Base-by-base conservation (phyloP, 2,329 filamentous ascomycete species). In the Colletotrichum sansevieriae region DNA sequence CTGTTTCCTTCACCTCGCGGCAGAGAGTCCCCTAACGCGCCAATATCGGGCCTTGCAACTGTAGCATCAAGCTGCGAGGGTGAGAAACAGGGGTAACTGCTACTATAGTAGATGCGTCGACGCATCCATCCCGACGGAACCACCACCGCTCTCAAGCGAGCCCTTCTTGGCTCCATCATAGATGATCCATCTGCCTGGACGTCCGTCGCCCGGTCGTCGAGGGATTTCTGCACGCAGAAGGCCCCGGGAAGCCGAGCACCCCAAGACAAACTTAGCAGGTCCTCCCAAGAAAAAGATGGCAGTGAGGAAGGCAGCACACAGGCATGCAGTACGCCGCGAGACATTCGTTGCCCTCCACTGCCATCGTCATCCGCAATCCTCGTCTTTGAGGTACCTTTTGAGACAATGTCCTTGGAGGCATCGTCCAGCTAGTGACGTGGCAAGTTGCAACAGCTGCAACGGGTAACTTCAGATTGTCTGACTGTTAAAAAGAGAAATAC, bases 181-280 rank as follows among this genome's bases (percentile, higher is more conserved):
- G 41, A 25, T 37, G 61, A 55, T 57, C 61, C 65, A 54, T 41
- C 29, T 41, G 46, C 49, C 49, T 51, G n/a, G 52, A 43, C 39
- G 51, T 56, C 55, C 29, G 55, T 68, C 65, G 65, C 65, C 65
- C 65, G 65, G 55, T 55, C 55, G 62, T 49, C 33, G 55, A 65
- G 62, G 22, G 62, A 44, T 51, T 41, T 25, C 46, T 51, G 37
- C 18, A n/a, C 20, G 10, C 18, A 59, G 18, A 47, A 18, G 22
- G 37, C 41, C 49, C 35, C 20, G 15, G 43, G 51, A 33, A 35
- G 29, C 39, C 46, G 25, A 46, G 35, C 25, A 29, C 47, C 59
- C 49, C 47, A 54, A 54, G 44, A 35, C 54, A 62, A 44, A n/a
- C 46, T 62, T 33, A 47, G 11, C 15, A 29, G 20, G 22, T 9